phyloP scores from a whole-genome alignment of 768 basidiomycete genomes.

The Xerocomus spinulosus region DNA sequence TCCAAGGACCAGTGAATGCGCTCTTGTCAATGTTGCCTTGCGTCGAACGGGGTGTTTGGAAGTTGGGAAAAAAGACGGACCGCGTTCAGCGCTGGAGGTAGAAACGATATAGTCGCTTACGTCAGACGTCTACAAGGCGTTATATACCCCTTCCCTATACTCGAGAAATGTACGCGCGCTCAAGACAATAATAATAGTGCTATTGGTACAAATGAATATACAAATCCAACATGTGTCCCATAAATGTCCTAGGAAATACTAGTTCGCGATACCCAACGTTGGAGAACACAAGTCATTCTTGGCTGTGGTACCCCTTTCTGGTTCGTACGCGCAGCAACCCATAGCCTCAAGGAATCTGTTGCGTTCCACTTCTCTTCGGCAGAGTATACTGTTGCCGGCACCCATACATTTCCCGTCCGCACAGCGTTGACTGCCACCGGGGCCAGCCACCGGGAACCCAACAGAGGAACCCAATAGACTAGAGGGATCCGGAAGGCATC shows the following conservation, averaged over 20 bases:
- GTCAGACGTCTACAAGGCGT: too few relatives aligned
- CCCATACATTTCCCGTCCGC: conserved; percentile 39
- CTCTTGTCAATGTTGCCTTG: conserved; percentile 4
- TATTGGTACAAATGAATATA: too few relatives aligned
- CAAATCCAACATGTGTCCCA: too few relatives aligned
- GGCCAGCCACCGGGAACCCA: conserved; percentile 4
- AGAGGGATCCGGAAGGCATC: conserved; percentile 20
- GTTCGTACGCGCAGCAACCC: conserved; percentile 47
- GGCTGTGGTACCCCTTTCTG: conserved; percentile 10
- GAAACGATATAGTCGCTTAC: too few relatives aligned
- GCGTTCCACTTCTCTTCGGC: conserved; percentile 41
- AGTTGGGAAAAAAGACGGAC: neutral
- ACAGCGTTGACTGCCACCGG: conserved; percentile 23
- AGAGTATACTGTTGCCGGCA: conserved; percentile 33
- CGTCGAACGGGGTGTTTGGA: conserved; percentile 5
- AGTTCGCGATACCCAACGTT: too few relatives aligned
- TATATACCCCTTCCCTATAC: too few relatives aligned
- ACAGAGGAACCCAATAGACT: conserved; percentile 11
- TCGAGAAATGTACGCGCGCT: too few relatives aligned
- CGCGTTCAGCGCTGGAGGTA: too few relatives aligned
- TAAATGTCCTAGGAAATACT: too few relatives aligned
- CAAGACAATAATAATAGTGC: too few relatives aligned
- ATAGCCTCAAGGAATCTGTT: conserved; percentile 40
- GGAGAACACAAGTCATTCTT: neutral
- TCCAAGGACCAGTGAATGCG: conserved; percentile 4